Evolutionary conservation across 108 stramenopile species (phyloP), one percentile per base, ranked within the genome.

Genomic region (Discostella stelligeroides): DNA sequence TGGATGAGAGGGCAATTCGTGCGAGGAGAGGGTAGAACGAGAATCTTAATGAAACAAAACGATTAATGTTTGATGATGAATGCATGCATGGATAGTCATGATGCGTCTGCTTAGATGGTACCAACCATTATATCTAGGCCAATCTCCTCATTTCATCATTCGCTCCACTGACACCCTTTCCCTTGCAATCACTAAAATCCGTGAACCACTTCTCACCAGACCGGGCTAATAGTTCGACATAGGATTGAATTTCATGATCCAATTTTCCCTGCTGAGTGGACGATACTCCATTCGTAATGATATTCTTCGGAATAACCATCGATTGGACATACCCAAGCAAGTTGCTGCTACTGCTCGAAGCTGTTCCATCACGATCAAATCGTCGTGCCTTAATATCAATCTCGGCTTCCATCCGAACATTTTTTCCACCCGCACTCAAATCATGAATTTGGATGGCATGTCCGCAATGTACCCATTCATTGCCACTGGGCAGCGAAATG

Each of bases 1-100:
- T 84, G 10, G 90, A 89, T 67, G 82, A 88, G 25, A 76, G 83
- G 18, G 90, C 90, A 0, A 92, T 92, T 69, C 45, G 66, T 53
- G 76, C 76, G 40, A 69, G 76, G 50, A 14, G 18, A 34, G 34
- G 34, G 6, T 34, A 34, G 34, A 34, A 6, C 34, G 34, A 6
- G 6, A 5, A 34, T 34, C 34, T 34, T 34, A n/a, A n/a, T n/a
- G n/a, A n/a, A n/a, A n/a, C n/a, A n/a, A n/a, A n/a, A n/a, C n/a
- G n/a, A n/a, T n/a, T n/a, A n/a, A n/a, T n/a, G n/a, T n/a, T n/a
- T n/a, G n/a, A n/a, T n/a, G n/a, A n/a, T n/a, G n/a, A n/a, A n/a
- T n/a, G n/a, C n/a, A n/a, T n/a, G n/a, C n/a, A n/a, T n/a, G n/a
- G n/a, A n/a, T n/a, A n/a, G n/a, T n/a, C n/a, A n/a, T n/a, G n/a